Evolutionary conservation across 495 filamentous ascomycete genomes (phyloP), one percentile per base, ranked within the genome.

Genomic region (Penicillium tannophilum): DNA sequence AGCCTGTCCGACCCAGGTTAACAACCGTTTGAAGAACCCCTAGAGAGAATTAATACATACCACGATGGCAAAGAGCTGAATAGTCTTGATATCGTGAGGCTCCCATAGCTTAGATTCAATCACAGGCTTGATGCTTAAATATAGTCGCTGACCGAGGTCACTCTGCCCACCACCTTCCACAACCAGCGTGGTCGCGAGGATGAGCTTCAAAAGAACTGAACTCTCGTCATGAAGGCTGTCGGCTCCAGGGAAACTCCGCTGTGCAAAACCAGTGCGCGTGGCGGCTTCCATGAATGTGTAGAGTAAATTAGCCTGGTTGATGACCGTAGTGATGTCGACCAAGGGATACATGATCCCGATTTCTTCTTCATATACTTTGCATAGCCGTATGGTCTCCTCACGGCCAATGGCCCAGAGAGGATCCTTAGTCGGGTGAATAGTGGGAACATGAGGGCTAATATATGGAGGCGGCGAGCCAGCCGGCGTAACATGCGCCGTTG

Each of bases 291-390:
- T 87, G 69, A 90, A 94, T 2, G 76, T 76, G 65, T 88, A 88
- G 3, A 96, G 72, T 47, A 79, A 76, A 33, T 81, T 83, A 12
- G 86, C 85, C 67, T 93, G 86, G 9, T 71, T 75, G 26, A 87
- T 83, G 6, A 92, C 72, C 17, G 77, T 76, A 23, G 88, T 82
- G 36, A 94, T 89, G 56, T 89, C 79, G 20, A 94, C 71, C 12
- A 96, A 79, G 1, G 91, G 91, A 70, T 93, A 93, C 90, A 93
- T 93, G 53, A 91, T 80, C 10, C 89, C 89, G 51, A 93, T 86
- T 68, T 94, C 91, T 68, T 96, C 90, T 53, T 92, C 88, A 62
- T 90, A 90, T 7, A 92, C 80, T 10, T 81, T 75, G 59, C 87
- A 89, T 7, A 96, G 74, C 2, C 89, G 83, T 12, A 90, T 61